A percentile compares a stretch with the other conserved stretches of the same genome.
phyloP scores from a whole-genome alignment of 495 filamentous ascomycete genomes.

The Annulohypoxylon bovei region DNA sequence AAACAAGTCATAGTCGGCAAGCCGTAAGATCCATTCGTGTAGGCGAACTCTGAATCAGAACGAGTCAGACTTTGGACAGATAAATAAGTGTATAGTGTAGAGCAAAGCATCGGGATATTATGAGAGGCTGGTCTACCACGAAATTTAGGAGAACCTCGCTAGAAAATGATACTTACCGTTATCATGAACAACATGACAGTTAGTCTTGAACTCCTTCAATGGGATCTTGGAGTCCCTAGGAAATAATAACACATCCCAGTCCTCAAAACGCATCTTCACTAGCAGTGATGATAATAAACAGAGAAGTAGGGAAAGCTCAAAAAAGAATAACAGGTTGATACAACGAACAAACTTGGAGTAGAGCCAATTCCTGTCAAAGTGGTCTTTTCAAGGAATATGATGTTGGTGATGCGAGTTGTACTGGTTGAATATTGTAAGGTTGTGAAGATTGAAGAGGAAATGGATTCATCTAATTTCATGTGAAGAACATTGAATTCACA shows the following conservation, averaged over 20 bases:
- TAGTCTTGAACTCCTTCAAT: constrained; percentile 86
- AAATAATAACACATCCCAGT: constrained; percentile 89
- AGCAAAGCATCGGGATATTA: background rate
- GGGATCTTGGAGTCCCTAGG: constrained; percentile 69
- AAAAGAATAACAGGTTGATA: constrained; percentile 35
- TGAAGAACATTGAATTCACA: constrained; percentile 8
- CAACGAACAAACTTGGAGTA: constrained; percentile 22
- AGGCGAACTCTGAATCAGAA: constrained; percentile 49
- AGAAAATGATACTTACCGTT: constrained; percentile 54
- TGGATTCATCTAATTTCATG: constrained; percentile 15
- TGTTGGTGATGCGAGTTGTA: constrained; percentile 18
- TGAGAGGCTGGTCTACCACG: background rate
- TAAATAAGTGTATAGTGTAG: background rate
- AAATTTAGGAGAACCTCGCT: background rate
- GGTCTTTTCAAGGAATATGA: constrained; percentile 15
- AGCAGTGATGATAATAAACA: constrained; percentile 38
- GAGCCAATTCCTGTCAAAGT: constrained; percentile 15
- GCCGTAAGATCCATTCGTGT: constrained; percentile 53
- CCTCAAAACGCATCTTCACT: constrained; percentile 77
- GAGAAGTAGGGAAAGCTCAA: constrained; percentile 35
- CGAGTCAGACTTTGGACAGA: background rate
- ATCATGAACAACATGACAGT: constrained; percentile 80
- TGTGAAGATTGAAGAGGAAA: constrained; percentile 6
- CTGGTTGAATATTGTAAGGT: constrained; percentile 21
- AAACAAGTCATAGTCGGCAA: constrained; percentile 81